Base-by-base conservation (phyloP, 1,284 basidiomycete species). In the Stereum hirsutum region DNA sequence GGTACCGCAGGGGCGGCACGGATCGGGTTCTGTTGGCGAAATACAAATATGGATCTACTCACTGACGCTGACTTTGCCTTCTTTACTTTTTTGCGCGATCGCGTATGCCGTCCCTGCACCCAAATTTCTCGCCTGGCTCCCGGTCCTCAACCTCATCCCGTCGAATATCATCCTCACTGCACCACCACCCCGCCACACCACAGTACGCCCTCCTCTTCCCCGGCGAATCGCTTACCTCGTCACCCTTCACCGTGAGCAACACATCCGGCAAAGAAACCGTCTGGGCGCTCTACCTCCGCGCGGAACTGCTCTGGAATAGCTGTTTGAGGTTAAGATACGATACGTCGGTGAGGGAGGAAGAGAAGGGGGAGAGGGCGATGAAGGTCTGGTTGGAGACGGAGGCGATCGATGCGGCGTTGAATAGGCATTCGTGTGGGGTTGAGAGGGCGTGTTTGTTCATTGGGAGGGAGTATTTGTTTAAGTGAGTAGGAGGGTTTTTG, bases 311-410 rank as follows among this genome's bases (percentile, higher is more conserved):
- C 25, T 88, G 84, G 82, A 75, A 83, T 56, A 70, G 70, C 26
- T 87, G 84, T 53, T 63, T 79, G 35, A 72, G 70, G 33, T 75
- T 81, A 66, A 73, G 74, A 12, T 61, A 62, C 32, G 66, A 74
- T 42, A 34, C 49, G 2, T 51, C 44, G 10, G 60, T 65, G 19
- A 59, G 62, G 31, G 71, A 77, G 36, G 57, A 57, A 3, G 69
- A 78, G 36, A 75, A 75, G 49, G 71, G 75, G 14, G 67, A 75
- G 26, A 86, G 81, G 54, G 80, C 77, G 7, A 62, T 80, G 45
- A 66, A 69, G 43, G 75, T 81, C 10, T 87, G 83, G 81, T 59
- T 79, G n/a, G 81, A 85, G 58, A 74, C 78, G 15, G 79, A 84
- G 54, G 62, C 59, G 2, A 72, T 88, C 33, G 84, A 86, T 54